Conservation (phyloP, 495 filamentous ascomycete genomes). For the Podospora conica region DNA sequence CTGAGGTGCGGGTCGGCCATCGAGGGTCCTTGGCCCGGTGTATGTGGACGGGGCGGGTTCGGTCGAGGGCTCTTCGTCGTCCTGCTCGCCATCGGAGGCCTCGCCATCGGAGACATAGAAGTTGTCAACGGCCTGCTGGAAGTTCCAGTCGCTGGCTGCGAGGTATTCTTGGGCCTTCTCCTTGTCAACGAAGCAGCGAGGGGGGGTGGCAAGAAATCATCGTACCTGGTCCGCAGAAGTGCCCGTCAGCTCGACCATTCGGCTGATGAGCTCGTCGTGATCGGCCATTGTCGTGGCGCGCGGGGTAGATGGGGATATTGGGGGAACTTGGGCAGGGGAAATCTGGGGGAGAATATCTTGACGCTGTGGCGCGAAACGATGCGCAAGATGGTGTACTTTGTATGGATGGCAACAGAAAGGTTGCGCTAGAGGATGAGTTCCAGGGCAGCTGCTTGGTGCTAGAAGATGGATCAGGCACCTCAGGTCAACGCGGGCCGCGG, state of each 20-base stretch:
- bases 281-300: slow-evolving; percentile 39
- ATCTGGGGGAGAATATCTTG: not conserved
- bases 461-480: slow-evolving; percentile 10
- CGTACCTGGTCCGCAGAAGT: slow-evolving; percentile 58
- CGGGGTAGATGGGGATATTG: not conserved
- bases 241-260: slow-evolving; percentile 70
- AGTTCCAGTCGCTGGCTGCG: slow-evolving; percentile 59
- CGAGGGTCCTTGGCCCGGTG: slow-evolving; percentile 50
- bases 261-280: slow-evolving; percentile 62
- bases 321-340: not conserved
- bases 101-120: slow-evolving; percentile 63
- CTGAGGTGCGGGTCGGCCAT: slow-evolving; percentile 48
- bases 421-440: not conserved
- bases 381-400: not conserved
- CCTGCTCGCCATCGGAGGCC: slow-evolving; percentile 59
- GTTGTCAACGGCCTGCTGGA: slow-evolving; percentile 58
- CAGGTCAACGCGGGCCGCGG: not conserved
- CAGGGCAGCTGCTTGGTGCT: not conserved
- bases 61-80: slow-evolving; percentile 15
- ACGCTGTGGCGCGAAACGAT: not conserved
- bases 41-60: slow-evolving; percentile 29
- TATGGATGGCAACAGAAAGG: not conserved
- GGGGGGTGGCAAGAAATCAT: not conserved
- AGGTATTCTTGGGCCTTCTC: slow-evolving; percentile 66
- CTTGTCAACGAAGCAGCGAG: not conserved